phyloP scores from a whole-genome alignment of 352 stramenopile species.

The Phytophthora boehmeriae region DNA sequence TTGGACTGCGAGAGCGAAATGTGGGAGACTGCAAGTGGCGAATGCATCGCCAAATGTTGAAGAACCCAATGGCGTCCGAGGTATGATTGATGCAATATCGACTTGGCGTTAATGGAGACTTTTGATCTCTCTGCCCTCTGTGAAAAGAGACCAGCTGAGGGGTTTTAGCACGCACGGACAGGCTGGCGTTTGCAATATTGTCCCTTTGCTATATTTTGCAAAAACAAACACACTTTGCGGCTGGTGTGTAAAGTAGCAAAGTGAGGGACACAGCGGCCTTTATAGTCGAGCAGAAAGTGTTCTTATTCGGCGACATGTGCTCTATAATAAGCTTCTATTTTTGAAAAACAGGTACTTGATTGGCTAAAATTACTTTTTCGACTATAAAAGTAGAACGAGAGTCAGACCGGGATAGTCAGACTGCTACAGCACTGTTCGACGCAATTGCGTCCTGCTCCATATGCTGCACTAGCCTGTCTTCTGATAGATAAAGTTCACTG shows the following conservation, averaged over 20 bases:
- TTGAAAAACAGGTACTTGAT: constrained; percentile 14
- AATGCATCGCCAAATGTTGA: constrained; percentile 31
- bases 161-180: constrained; percentile 19
- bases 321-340: constrained; percentile 38
- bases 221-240: constrained; percentile 8
- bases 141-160: constrained; percentile 16
- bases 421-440: background rate
- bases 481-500: background rate
- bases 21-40: constrained; percentile 68
- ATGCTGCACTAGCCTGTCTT: background rate
- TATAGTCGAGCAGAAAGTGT: constrained; percentile 13
- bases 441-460: background rate
- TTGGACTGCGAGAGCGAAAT: constrained; percentile 65
- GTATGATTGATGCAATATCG: background rate
- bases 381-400: constrained; percentile 4
- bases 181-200: constrained; percentile 36
- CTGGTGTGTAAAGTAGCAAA: constrained; percentile 19
- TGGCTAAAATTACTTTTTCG: constrained; percentile 16
- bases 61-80: background rate
- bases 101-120: constrained; percentile 15
- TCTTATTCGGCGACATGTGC: constrained; percentile 29
- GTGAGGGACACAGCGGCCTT: constrained; percentile 10
- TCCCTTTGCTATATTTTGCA: background rate
- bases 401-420: constrained; percentile 3
- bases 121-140: constrained; percentile 14